Evolutionary conservation across 192 early-diverging fungal genomes (phyloP), one percentile per base, ranked within the genome.

Genomic region (Coemansia sp.): DNA sequence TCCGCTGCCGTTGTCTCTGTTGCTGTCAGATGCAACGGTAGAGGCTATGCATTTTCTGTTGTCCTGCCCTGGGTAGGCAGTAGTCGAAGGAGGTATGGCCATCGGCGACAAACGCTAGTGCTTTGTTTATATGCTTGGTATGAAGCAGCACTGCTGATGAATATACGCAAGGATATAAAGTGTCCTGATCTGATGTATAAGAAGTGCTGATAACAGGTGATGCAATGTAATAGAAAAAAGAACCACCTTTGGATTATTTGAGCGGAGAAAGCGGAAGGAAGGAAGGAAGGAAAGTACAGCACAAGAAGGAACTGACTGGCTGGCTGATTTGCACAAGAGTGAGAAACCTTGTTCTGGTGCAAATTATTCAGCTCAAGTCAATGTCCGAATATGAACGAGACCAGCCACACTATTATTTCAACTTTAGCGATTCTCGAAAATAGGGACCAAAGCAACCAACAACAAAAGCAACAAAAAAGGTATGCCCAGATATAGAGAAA

Each of bases 121-220:
- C 10, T 57, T 1, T 30, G 15, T 57, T 29, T 30, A 6, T 57
- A 57, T 2, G 28, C 30, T 31, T 57, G 39, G 26, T 51, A 35
- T 16, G 15, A 40, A 42, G 33, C 26, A 51, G 48, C 48, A 13
- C 46, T 9, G 16, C 9, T 45, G 42, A 18, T 45, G n/a, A 16
- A 4, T 45, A 18, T 45, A 16, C 42, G 43, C 59, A 7, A 31
- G 57, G 15, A 58, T 31, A 59, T 45, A 10, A 56, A 49, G 37
- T 40, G 37, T 26, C 52, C 42, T 60, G 58, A 49, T 64, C 48
- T 53, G 62, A 53, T 53, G 51, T 53, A 28, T 53, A 53, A 53
- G 10, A 29, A 0, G 23, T 13, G 3, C 2, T 4, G 23, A 53
- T 20, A 53, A 28, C 51, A 26, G 20, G 29, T 53, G 26, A 45